These are phyloP conservation scores for Emergomyces orientalis DNA, from an alignment of 2,329 filamentous ascomycete genomes.

Conservation along the genomic window DNA sequence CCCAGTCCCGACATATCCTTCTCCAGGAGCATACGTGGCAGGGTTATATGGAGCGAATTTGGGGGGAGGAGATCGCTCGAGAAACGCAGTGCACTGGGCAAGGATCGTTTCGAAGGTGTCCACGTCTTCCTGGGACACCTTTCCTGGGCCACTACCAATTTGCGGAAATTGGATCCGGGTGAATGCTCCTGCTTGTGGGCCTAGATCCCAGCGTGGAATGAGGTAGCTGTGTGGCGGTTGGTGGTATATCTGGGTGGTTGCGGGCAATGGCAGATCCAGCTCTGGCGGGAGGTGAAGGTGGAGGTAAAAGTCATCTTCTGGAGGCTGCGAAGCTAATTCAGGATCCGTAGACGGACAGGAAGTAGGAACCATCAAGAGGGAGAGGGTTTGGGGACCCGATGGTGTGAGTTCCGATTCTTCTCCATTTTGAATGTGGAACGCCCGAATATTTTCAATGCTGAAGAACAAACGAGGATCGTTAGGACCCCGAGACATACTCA, in stretches of 20 bases:
- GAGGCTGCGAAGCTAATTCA: conserved; percentile 46
- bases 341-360: conserved; percentile 57
- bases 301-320: conserved; percentile 90
- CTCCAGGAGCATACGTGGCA: conserved; percentile 65
- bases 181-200: conserved; percentile 78
- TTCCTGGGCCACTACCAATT: conserved; percentile 52
- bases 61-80: conserved; percentile 67
- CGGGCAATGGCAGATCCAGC: conserved; percentile 84
- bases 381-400: conserved; percentile 80
- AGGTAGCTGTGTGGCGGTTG: conserved; percentile 87
- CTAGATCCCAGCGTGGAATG: conserved; percentile 90
- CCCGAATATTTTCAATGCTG: conserved; percentile 68
- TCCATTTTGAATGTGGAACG: conserved; percentile 85
- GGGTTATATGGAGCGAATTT: conserved; percentile 61
- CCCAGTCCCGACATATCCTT: conserved; percentile 55
- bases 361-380: conserved; percentile 91
- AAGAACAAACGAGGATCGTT: conserved; percentile 34
- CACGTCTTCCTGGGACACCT: conserved; percentile 76
- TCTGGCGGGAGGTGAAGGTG: conserved; percentile 91
- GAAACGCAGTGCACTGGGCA: conserved; percentile 93
- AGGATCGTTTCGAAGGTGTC: conserved; percentile 97
- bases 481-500: conserved; percentile 11
- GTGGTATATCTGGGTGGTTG: conserved; percentile 95
- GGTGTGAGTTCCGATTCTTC: conserved; percentile 73
- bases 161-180: conserved; percentile 84